Conservation (phyloP, 179 eudicot species). For the Silene vulgaris region DNA sequence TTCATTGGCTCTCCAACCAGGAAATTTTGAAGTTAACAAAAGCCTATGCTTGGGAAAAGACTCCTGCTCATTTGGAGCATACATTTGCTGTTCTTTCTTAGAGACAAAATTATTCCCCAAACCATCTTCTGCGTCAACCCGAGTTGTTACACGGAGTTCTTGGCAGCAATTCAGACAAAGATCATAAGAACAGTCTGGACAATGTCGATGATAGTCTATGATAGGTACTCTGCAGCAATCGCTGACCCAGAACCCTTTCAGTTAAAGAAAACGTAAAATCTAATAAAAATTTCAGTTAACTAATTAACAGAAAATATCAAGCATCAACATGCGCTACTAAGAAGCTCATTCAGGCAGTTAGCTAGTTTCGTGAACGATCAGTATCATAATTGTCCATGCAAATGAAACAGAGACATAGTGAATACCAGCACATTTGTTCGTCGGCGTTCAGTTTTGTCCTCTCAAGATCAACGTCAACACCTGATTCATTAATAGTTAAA, state of each 20-base stretch:
- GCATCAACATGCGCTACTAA: neutral
- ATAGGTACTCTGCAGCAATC: conserved; percentile 93
- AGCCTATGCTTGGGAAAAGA: conserved; percentile 37
- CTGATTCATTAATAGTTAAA: conserved; percentile 36
- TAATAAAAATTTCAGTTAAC: conserved; percentile 1
- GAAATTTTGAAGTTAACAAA: conserved; percentile 36
- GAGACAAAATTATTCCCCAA: conserved; percentile 24
- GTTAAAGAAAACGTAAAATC: conserved; percentile 7
- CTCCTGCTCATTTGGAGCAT: conserved; percentile 27
- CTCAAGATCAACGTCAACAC: conserved; percentile 71
- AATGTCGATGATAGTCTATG: conserved; percentile 93
- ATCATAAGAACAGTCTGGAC: conserved; percentile 80
- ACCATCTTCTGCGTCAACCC: conserved; percentile 33
- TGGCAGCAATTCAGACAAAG: conserved; percentile 90
- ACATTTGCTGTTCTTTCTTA: conserved; percentile 28
- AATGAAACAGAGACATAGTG: conserved; percentile 17
- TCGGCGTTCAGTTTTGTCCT: conserved; percentile 84
- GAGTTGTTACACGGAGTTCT: conserved; percentile 70
- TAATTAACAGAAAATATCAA: neutral
- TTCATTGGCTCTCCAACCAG: conserved; percentile 73
- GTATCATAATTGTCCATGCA: conserved; percentile 13
- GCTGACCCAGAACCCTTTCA: conserved; percentile 40
- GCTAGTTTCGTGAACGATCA: neutral
- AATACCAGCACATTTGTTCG: conserved; percentile 98
- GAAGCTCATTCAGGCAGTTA: neutral